phyloP scores from a whole-genome alignment of 2,329 filamentous ascomycete species.

The Diaporthe vaccinii region DNA sequence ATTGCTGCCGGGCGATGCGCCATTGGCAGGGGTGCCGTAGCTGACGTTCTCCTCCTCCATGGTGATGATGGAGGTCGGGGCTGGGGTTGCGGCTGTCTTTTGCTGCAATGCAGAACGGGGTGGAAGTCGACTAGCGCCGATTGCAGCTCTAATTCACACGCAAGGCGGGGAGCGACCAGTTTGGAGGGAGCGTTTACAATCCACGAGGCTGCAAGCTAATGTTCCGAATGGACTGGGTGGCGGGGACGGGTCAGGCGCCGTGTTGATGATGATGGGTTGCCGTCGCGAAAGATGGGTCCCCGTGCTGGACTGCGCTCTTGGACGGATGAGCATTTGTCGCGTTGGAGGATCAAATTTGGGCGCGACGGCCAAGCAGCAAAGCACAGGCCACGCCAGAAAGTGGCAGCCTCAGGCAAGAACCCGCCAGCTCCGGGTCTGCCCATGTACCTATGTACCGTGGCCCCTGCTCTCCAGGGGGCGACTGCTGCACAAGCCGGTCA shows the following conservation, averaged over 20 bases:
- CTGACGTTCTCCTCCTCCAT: constrained; percentile 72
- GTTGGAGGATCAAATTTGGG: constrained; percentile 40
- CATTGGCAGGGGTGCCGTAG: constrained; percentile 70
- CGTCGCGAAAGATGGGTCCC: constrained; percentile 41
- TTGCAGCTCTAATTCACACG: constrained; percentile 40
- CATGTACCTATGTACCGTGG: constrained; percentile 10
- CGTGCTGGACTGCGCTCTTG: constrained; percentile 32
- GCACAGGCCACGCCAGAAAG: constrained; percentile 34
- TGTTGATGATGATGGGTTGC: constrained; percentile 35
- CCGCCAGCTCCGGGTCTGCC: not conserved
- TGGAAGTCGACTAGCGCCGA: not conserved
- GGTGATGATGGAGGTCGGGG: constrained; percentile 48
- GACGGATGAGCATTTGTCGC: constrained; percentile 36
- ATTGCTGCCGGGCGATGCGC: constrained; percentile 69
- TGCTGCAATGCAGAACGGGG: constrained; percentile 21
- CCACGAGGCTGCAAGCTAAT: constrained; percentile 2
- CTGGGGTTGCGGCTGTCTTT: constrained; percentile 30
- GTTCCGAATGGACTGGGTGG: not conserved
- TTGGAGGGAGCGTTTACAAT: constrained; percentile 4
- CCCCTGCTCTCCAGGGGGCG: not conserved
- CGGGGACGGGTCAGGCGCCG: constrained; percentile 25
- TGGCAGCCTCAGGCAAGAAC: constrained; percentile 36
- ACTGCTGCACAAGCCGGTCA: not conserved
- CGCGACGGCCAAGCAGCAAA: constrained; percentile 32
- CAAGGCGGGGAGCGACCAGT: not conserved